These are phyloP conservation scores for Cardamine occulta DNA, from an alignment of 345 rosid genomes.

Conservation along the genomic window DNA sequence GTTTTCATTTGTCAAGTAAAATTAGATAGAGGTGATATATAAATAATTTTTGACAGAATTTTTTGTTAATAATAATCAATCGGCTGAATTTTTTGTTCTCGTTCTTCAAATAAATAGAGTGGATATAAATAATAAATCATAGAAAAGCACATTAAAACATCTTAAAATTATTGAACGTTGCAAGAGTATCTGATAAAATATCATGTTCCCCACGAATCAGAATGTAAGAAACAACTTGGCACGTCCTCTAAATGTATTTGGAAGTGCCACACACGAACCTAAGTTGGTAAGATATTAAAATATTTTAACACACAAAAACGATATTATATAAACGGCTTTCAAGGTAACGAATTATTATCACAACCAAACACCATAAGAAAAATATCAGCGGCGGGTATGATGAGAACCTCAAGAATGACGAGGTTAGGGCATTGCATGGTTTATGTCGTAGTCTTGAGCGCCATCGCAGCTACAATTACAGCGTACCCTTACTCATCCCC, in stretches of 20 bases:
- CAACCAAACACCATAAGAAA: not conserved
- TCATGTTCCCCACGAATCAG: not conserved
- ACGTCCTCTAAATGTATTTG: not conserved
- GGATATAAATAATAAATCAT: not conserved
- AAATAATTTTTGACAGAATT: too few species aligned
- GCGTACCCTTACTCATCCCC: not conserved
- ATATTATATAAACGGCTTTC: not conserved
- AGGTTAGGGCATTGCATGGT: not conserved
- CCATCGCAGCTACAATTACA: not conserved
- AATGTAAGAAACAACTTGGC: not conserved
- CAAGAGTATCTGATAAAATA: not conserved
- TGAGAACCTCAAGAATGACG: not conserved
- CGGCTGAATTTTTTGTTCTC: too few species aligned
- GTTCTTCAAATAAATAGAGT: not conserved
- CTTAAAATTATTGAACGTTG: not conserved
- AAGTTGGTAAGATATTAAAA: not conserved
- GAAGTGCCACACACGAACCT: slow-evolving; percentile 3
- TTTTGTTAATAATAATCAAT: too few species aligned
- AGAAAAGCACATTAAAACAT: not conserved
- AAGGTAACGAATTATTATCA: not conserved
- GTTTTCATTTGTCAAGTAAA: too few species aligned
- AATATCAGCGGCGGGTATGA: not conserved
- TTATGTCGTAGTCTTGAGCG: not conserved
- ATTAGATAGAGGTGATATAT: too few species aligned
- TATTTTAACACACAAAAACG: not conserved